Conservation (phyloP, 345 rosid genomes). For the Sisymbrium altissimum region DNA sequence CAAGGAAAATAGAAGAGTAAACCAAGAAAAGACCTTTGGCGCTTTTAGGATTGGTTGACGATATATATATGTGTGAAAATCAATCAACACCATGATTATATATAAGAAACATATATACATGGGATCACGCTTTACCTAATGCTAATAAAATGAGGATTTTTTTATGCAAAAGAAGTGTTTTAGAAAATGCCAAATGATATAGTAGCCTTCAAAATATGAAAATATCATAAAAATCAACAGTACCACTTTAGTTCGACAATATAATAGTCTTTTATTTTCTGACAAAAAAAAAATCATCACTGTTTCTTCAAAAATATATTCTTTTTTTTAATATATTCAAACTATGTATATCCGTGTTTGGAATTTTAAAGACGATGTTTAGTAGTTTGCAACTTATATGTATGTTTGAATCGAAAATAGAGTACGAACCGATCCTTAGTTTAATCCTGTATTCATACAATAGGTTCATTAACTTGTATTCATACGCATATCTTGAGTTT, state of each 20-base stretch:
- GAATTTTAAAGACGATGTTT: neutral
- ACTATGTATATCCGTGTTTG: neutral
- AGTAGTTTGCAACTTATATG: neutral
- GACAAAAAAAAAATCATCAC: neutral
- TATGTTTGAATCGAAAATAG: neutral
- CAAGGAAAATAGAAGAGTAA: neutral
- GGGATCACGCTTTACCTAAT: neutral
- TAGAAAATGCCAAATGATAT: neutral
- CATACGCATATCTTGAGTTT: neutral
- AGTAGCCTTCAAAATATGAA: neutral
- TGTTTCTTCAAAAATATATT: neutral
- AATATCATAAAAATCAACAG: neutral
- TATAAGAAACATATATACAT: neutral
- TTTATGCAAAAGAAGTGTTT: neutral
- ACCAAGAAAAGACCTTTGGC: neutral
- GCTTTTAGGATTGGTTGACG: neutral
- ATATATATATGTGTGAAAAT: neutral
- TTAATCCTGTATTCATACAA: neutral
- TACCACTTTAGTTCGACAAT: no score
- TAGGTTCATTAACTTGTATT: neutral
- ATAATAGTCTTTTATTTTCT: no score
- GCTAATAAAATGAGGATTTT: neutral
- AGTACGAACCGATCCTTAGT: conserved; percentile 4
- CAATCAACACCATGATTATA: neutral
- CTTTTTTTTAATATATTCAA: neutral